These are phyloP conservation scores for Populus simonii DNA, from an alignment of 345 rosid species.

Conservation along the genomic window DNA sequence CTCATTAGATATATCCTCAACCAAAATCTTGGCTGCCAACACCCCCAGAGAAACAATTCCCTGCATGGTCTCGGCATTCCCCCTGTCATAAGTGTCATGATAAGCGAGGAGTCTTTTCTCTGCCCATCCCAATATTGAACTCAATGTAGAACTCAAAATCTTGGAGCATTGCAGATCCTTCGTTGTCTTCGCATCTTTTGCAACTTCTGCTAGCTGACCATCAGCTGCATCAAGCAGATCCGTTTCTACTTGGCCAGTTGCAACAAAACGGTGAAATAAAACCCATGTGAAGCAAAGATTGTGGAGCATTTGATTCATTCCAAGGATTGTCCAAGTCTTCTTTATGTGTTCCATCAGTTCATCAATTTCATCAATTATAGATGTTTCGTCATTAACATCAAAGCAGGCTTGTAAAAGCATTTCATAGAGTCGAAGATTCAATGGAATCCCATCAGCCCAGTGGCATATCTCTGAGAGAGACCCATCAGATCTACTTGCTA, in stretches of 20 bases:
- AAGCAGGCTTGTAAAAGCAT: conserved; percentile 85
- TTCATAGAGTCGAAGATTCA: conserved; percentile 82
- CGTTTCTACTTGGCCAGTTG: conserved; percentile 71
- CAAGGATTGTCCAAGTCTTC: conserved; percentile 93
- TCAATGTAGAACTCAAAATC: conserved; percentile 76
- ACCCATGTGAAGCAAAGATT: conserved; percentile 93
- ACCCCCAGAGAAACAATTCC: conserved; percentile 87
- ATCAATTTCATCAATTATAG: conserved; percentile 82
- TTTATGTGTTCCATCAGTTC: conserved; percentile 95
- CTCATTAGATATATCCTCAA: conserved; percentile 92
- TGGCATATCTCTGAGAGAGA: conserved; percentile 72
- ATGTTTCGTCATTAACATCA: conserved; percentile 61
- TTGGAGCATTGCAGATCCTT: conserved; percentile 85
- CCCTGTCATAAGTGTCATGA: conserved; percentile 81
- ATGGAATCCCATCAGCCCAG: conserved; percentile 97
- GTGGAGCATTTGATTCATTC: conserved; percentile 81
- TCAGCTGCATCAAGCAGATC: conserved; percentile 79
- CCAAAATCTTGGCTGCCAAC: conserved; percentile 80
- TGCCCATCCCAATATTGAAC: conserved; percentile 89
- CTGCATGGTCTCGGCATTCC: conserved; percentile 69
- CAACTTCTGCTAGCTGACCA: conserved; percentile 76
- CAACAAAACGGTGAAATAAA: conserved; percentile 77
- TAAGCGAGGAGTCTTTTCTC: conserved; percentile 96
- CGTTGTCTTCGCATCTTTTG: conserved; percentile 84
- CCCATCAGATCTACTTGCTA: conserved; percentile 83